Base-by-base conservation (phyloP, 2,329 filamentous ascomycete species). In the Fusarium tupiense region DNA sequence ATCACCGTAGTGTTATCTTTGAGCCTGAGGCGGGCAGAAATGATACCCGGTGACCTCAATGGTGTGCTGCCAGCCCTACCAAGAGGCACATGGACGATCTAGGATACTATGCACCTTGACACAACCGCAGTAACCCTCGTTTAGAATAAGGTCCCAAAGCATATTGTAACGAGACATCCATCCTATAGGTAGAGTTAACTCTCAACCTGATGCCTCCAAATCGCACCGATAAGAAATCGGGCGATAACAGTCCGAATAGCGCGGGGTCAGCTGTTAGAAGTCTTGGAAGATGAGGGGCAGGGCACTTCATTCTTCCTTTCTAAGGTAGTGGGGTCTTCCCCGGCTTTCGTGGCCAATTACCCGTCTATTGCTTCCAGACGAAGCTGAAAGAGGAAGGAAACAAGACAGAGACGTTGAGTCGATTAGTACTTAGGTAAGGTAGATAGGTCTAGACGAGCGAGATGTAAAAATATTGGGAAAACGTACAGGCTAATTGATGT, bases 271-370 rank as follows among this genome's bases (percentile, higher is more conserved):
- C 31, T 54, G 54, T 41, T 24, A 41, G 49, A 46, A 60, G 65
- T 68, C 53, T 66, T 68, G 65, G 54, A 53, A 68, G 49, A 33
- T 74, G 72, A 74, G 71, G 71, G 71, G 71, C 49, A 54, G 26
- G 24, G 26, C 26, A 31, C 43, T 46, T 26, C 43, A 46, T 26
- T 47, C 37, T 59, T 64, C 26, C 44, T 38, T 50, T 35, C 33
- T 52, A 47, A 26, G 44, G 44, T 26, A 41, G 71, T 49, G 68
- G 72, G 57, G 61, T 59, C 37, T 70, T 63, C 59, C 69, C 69
- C 64, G 59, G 44, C 64, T 64, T 59, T 54, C 57, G 26, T 35
- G 35, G 57, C 38, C n/a, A 35, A 57, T 37, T 37, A 31, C 29
- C 35, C 17, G 54, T 58, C 52, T 20, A 40, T 52, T 61, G 26